Conservation (phyloP, 2,329 filamentous ascomycete genomes). For the Aulographum hederae region DNA sequence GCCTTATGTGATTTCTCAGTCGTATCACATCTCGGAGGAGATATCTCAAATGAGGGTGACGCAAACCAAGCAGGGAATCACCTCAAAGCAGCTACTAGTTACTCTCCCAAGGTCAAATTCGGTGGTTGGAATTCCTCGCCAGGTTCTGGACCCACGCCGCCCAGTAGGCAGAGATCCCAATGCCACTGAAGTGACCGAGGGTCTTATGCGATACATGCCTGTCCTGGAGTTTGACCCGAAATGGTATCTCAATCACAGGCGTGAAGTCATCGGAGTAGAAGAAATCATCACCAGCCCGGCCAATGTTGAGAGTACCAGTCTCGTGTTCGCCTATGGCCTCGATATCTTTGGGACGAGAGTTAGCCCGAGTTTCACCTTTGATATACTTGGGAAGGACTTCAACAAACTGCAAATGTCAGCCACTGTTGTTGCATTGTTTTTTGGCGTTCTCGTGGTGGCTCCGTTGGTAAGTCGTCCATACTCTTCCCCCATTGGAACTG, state of each 20-base stretch:
- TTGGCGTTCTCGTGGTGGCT: slow-evolving; percentile 59
- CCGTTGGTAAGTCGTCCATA: slow-evolving; percentile 55
- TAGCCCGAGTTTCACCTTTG: slow-evolving; percentile 77
- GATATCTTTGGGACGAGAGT: slow-evolving; percentile 80
- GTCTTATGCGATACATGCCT: slow-evolving; percentile 57
- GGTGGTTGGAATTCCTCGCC: slow-evolving; percentile 63
- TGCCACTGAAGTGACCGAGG: slow-evolving; percentile 64
- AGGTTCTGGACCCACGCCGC: slow-evolving; percentile 66
- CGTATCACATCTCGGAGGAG: slow-evolving; percentile 64
- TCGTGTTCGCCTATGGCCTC: slow-evolving; percentile 66
- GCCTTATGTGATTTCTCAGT: slow-evolving; percentile 62
- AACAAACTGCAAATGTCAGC: slow-evolving; percentile 71
- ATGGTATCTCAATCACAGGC: slow-evolving; percentile 60
- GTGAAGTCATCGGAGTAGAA: slow-evolving; percentile 61
- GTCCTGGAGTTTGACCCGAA: slow-evolving; percentile 70
- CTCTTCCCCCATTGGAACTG: not conserved
- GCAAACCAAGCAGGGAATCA: slow-evolving; percentile 82
- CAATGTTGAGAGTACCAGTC: slow-evolving; percentile 74
- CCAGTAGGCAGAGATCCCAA: slow-evolving; percentile 74
- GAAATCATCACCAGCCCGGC: slow-evolving; percentile 60
- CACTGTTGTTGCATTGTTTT: slow-evolving; percentile 64
- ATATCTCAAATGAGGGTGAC: slow-evolving; percentile 68
- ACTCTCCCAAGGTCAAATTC: slow-evolving; percentile 55
- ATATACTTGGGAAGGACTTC: slow-evolving; percentile 84
- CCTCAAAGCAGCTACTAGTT: slow-evolving; percentile 62